Conservation (phyloP, 257 asterid genomes). For the Cordia subcordata region DNA sequence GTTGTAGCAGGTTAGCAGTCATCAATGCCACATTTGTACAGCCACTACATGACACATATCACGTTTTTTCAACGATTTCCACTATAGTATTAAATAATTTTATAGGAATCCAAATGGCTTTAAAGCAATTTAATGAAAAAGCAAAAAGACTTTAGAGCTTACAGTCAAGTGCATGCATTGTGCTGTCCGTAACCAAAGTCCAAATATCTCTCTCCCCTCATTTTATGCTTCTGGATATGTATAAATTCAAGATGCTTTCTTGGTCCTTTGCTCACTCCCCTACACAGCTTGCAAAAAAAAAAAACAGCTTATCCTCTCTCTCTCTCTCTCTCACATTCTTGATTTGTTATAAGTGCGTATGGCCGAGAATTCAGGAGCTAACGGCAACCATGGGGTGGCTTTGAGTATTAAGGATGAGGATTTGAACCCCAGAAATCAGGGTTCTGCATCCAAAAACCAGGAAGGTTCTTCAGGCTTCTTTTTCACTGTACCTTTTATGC, state of each 20-base stretch:
- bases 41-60: no score
- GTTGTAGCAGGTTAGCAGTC: no score
- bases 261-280: not conserved
- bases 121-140: no score
- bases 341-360: constrained; percentile 19
- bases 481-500: constrained; percentile 54
- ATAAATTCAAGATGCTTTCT: not conserved
- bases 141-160: no score
- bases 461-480: constrained; percentile 25
- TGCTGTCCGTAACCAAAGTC: no score
- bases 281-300: not conserved
- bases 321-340: not conserved
- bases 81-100: no score
- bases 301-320: not conserved
- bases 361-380: constrained; percentile 47
- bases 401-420: constrained; percentile 48
- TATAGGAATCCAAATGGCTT: no score
- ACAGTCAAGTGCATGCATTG: no score
- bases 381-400: constrained; percentile 38
- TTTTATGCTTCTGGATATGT: not conserved
- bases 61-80: no score
- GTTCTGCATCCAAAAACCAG: constrained; percentile 1
- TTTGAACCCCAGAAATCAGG: constrained; percentile 12
- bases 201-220: no score
- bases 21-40: no score